Base-by-base conservation (phyloP, 1,139 yeast genomes). In the Insectozyma bohioensis region DNA sequence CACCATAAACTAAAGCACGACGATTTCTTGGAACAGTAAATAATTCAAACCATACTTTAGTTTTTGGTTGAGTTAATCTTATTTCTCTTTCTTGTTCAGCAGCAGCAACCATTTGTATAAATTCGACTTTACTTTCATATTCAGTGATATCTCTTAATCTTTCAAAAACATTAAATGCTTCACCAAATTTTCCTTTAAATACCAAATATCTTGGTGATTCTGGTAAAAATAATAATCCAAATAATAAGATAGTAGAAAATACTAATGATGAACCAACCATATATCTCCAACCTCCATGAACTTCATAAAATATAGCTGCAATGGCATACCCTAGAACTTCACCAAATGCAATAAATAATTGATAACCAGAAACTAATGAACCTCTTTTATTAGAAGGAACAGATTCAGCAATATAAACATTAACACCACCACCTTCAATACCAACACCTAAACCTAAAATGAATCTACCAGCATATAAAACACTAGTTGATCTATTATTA, bases 301-400 rank as follows among this genome's bases (percentile, higher is more conserved):
- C 80, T 15, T 61, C 65, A 39, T 63, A 75, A 52, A 72, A 79
- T 20, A 72, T 76, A 23, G 79, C 81, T 35, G 76, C 75, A 41
- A 68, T 65, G 4, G 78, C 78, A 46, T 58, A 75, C 6, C 82
- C 83, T 21, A 77, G 45, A 7, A 77, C 75, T 45, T 77, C 80
- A 22, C 82, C 82, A 23, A 76, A 56, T 0, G 81, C 80, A 47
- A 75, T 73, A 43, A 69, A 71, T 43, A 75, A 71, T 55, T 78
- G 82, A 48, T 75, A 75, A 47, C 75, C 52, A 1, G 81, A 73
- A 12, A 76, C 80, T 33, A 78, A 52, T 37, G 67, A 64, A 41
- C 85, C 85, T 54, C 85, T 67, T 12, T 68, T 71, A 26, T 59
- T 62, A 2, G 80, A 72, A 7, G 80, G 80, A 20, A 78, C 75